These are phyloP conservation scores for Cicer pinnatifidum DNA, from an alignment of 306 rosid genomes.

Conservation along the genomic window DNA sequence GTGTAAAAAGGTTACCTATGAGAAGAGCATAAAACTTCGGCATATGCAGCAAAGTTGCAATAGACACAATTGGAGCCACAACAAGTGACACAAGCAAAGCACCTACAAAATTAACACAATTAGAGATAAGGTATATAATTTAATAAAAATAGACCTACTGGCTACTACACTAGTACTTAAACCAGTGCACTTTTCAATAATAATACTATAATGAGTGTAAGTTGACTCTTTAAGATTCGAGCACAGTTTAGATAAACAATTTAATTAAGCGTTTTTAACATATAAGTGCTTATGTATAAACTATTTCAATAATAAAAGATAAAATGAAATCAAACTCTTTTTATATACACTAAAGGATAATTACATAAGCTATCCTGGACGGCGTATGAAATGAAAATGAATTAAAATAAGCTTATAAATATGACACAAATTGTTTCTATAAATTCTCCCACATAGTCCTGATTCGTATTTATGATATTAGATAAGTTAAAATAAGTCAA, in stretches of 20 bases:
- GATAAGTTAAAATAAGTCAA: no score
- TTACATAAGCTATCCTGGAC: not conserved
- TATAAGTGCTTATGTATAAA: not conserved
- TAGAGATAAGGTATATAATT: slow-evolving; percentile 18
- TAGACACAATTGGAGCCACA: slow-evolving; percentile 65
- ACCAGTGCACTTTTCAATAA: not conserved
- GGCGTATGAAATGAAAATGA: not conserved
- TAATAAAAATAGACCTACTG: not conserved
- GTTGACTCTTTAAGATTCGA: no score
- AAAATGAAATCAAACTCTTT: not conserved
- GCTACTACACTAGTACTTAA: not conserved
- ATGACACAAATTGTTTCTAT: no score
- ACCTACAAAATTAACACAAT: slow-evolving; percentile 52
- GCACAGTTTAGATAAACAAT: not conserved
- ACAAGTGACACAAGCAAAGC: slow-evolving; percentile 73
- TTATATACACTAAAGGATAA: not conserved
- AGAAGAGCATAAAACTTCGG: slow-evolving; percentile 78
- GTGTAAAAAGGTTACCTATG: slow-evolving; percentile 56
- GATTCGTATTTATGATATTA: not conserved
- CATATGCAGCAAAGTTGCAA: slow-evolving; percentile 61
- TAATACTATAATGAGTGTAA: not conserved
- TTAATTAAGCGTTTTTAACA: not conserved
- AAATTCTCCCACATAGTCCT: not conserved
- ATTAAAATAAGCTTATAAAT: not conserved
- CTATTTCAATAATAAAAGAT: not conserved